These are phyloP conservation scores for Phytophthora sojae DNA, from an alignment of 352 stramenopile genomes.

Conservation along the genomic window DNA sequence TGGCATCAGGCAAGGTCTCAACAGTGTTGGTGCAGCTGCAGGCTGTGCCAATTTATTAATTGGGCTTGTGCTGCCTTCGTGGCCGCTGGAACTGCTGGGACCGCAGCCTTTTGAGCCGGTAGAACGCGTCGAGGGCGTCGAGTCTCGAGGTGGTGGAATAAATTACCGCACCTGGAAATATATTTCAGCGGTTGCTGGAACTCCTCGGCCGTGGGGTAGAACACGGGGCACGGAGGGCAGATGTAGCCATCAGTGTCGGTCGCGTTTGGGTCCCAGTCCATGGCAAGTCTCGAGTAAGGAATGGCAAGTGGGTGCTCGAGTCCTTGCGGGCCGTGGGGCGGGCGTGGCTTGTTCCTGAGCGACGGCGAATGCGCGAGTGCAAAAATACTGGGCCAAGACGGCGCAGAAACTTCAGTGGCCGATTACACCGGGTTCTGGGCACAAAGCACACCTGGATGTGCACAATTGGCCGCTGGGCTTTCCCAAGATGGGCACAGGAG, in stretches of 20 bases:
- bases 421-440: slow-evolving; percentile 6
- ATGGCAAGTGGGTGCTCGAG: not conserved
- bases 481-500: not conserved
- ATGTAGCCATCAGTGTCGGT: slow-evolving; percentile 76
- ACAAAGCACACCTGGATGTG: slow-evolving; percentile 1
- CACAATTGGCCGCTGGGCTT: not conserved
- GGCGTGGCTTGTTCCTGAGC: slow-evolving; percentile 15
- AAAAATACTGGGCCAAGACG: slow-evolving; percentile 35
- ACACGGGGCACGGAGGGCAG: slow-evolving; percentile 86
- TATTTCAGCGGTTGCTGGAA: slow-evolving; percentile 93
- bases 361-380: slow-evolving; percentile 34
- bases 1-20: slow-evolving; percentile 16
- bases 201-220: slow-evolving; percentile 87
- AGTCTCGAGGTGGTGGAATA: slow-evolving; percentile 32
- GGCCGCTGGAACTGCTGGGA: not conserved
- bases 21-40: slow-evolving; percentile 9
- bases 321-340: not conserved
- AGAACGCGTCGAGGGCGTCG: slow-evolving; percentile 12
- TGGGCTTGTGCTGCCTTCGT: not conserved
- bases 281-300: slow-evolving; percentile 18
- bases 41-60: not conserved
- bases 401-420: not conserved
- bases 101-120: not conserved
- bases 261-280: slow-evolving; percentile 76
- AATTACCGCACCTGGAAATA: slow-evolving; percentile 89